Evolutionary conservation across 2,329 filamentous ascomycete species (phyloP).

Genomic region (Trichoderma oligosporum): DNA sequence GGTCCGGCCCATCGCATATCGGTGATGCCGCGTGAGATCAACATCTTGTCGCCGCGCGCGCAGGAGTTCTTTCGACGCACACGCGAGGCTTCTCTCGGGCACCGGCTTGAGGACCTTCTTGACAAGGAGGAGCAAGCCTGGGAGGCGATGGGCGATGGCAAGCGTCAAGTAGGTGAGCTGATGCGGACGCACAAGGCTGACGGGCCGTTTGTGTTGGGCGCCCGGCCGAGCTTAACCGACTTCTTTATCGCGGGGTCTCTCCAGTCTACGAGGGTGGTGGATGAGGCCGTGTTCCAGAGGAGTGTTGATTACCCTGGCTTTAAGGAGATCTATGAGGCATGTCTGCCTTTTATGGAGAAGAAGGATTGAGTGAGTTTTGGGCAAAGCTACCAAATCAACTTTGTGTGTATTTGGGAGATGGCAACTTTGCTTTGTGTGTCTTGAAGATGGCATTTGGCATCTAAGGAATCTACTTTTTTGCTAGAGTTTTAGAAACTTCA

Average conservation of each 20-base stretch:
- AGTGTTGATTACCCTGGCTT: not conserved
- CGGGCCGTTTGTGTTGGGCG: slow-evolving; percentile 6
- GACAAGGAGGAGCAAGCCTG: slow-evolving; percentile 1
- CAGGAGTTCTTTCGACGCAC: not conserved
- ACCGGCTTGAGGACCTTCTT: not conserved
- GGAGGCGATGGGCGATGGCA: not conserved
- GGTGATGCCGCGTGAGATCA: not conserved
- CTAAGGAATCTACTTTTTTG: too few relatives aligned
- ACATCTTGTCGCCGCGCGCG: slow-evolving; percentile 1
- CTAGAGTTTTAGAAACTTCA: too few relatives aligned
- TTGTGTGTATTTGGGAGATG: too few relatives aligned
- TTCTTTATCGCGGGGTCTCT: slow-evolving; percentile 9
- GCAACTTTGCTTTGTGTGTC: too few relatives aligned
- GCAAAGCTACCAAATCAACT: too few relatives aligned
- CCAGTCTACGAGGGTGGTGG: not conserved
- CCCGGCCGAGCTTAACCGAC: not conserved
- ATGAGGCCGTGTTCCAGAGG: not conserved
- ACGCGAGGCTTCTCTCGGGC: not conserved
- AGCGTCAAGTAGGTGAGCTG: not conserved
- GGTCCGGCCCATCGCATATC: not conserved
- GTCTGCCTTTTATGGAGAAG: slow-evolving; percentile 1
- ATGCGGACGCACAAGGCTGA: not conserved
- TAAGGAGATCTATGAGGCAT: slow-evolving; percentile 1
- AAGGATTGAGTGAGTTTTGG: slow-evolving; percentile 1
- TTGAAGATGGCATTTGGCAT: too few relatives aligned